Base-by-base conservation (phyloP, 1,284 basidiomycete genomes). In the Abortiporus biennis region DNA sequence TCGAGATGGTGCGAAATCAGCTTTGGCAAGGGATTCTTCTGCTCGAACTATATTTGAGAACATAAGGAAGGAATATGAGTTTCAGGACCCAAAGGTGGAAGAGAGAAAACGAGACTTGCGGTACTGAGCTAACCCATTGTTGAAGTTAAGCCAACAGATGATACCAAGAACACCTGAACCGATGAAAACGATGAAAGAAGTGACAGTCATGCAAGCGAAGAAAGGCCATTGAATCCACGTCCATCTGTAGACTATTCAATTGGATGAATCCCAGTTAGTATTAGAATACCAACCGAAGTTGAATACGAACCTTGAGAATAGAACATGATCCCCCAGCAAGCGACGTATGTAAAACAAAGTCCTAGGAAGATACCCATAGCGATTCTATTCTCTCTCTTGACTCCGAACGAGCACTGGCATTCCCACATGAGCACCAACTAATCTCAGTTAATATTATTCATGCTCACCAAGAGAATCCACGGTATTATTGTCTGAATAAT, bases 161-260 rank as follows among this genome's bases (percentile, higher is more conserved):
- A 71, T 51, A 11, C 68, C 74, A 13, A 80, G 63, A 19, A 66
- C 54, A 36, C 67, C 58, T 24, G 67, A 71, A 13, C 65, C 59
- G 27, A 70, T 45, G 34, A 78, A 63, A 16, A 77, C 60, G 21
- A 71, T 45, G 45, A 76, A 64, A 0, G 76, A 73, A 8, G 67
- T 58, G 17, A 70, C 60, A 3, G 69, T 71, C 47, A 68, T 65
- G 55, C 63, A 63, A 13, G 63, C 74, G 35, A 79, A 66, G 54
- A 72, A 76, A 0, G 74, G 70, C 76, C 76, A 81, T 47, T 75
- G 66, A 36, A 71, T 42, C 58, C 74, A 78, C 2, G 69, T 68
- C 68, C 75, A 77, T 39, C 69, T 64, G 50, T 75, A 81, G 2
- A 74, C 67, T 9, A n/a, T n/a, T n/a, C n/a, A n/a, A n/a, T n/a